Evolutionary conservation across 2,329 filamentous ascomycete genomes (phyloP), one percentile per base, ranked within the genome.

Genomic region (Xylariaceae sp.): DNA sequence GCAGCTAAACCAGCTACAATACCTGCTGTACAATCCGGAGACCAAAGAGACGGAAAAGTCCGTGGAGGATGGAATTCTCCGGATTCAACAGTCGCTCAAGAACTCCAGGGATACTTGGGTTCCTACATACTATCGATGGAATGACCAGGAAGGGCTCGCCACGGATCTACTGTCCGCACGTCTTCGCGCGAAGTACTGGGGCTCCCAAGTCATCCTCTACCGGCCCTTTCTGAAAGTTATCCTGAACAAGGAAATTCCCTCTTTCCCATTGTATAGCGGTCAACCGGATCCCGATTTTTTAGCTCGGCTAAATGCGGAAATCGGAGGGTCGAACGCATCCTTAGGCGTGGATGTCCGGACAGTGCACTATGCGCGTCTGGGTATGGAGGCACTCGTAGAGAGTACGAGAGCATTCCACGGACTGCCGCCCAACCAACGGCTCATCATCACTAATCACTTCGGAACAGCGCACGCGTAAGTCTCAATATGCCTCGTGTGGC

Each of bases 381-480:
- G 82, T 38, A 72, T 92, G 36, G 65, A 77, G 27, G 84, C 87
- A 5, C 76, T 94, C 1, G 77, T 94, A 33, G 70, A 83, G 52
- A 95, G 90, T 56, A 96, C 90, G 0, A 73, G 77, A 35, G 86
- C 88, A 1, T 94, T 96, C 53, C 70, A 82, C 42, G 67, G 68
- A 2, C 68, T 84, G 17, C 66, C 74, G 12, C 60, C 64, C n/a
- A 60, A 56, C 17, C 63, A 73, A 40, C 75, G 87, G 19, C 76
- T 84, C 7, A 81, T 95, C 32, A 80, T 96, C 35, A 96, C 90
- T n/a, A 96, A 95, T 50, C 80, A 94, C 16, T 94, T 94, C 60
- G 89, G 90, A 33, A 96, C 90, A 13, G 83, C 88, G 42, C 90
- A 95, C 68, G 89, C 90, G 85, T 94, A 83, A 76, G 86, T 77